Evolutionary conservation across 2,329 filamentous ascomycete genomes (phyloP).

Genomic region (Colletotrichum sp.): DNA sequence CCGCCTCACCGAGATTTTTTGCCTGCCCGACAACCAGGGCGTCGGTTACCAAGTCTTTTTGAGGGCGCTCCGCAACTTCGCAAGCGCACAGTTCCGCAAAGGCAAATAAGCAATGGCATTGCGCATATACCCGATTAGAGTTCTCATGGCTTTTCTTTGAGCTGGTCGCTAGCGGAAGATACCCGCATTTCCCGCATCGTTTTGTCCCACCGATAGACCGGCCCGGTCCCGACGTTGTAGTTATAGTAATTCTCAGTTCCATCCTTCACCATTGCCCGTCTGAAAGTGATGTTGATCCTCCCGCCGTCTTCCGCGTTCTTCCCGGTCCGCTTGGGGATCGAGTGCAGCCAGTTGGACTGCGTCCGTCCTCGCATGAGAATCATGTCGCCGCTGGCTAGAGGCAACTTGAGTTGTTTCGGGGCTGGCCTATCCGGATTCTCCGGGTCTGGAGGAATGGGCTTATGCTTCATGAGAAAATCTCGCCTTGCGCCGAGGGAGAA

Average conservation of each 20-base stretch:
- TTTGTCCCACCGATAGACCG: conserved; percentile 72
- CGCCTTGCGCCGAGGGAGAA: conserved; percentile 74
- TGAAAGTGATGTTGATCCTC: conserved; percentile 80
- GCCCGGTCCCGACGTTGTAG: conserved; percentile 78
- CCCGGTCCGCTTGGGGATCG: conserved; percentile 75
- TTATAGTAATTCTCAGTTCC: conserved; percentile 85
- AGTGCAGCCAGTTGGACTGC: conserved; percentile 80
- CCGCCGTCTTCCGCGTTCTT: conserved; percentile 67
- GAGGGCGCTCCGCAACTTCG: conserved; percentile 81
- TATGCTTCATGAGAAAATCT: conserved; percentile 83
- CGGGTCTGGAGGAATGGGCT: conserved; percentile 52
- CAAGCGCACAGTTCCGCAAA: conserved; percentile 86
- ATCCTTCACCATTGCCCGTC: conserved; percentile 71
- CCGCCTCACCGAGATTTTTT: conserved; percentile 91
- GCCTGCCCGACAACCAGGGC: conserved; percentile 75
- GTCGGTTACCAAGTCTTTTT: conserved; percentile 97
- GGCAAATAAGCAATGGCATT: conserved; percentile 58
- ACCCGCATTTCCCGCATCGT: conserved; percentile 53
- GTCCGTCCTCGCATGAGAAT: conserved; percentile 77
- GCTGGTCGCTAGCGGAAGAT: conserved; percentile 30
- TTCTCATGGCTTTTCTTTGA: neutral
- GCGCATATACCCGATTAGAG: conserved; percentile 14
- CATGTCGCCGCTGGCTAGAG: conserved; percentile 75
- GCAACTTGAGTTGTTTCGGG: conserved; percentile 51
- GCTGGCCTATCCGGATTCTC: neutral